Evolutionary conservation across 768 basidiomycete species (phyloP), one percentile per base, ranked within the genome.

Genomic region (Paxillus ammoniavirescens): DNA sequence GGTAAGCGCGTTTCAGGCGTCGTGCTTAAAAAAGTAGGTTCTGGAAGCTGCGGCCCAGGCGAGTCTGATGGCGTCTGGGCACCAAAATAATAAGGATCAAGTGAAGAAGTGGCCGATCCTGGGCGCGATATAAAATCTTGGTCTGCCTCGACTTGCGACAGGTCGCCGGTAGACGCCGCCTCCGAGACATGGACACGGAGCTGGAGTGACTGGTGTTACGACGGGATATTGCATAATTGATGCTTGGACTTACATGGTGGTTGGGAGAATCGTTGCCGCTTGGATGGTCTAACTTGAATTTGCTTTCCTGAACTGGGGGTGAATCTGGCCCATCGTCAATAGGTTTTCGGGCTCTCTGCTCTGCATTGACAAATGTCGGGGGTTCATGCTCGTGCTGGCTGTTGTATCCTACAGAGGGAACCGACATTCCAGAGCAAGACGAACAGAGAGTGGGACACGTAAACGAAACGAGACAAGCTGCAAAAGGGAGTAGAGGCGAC

Each of bases 31-130:
- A 74, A 66, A 14, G 68, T 52, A 7, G 66, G 21, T 31, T 61
- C 65, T 5, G 64, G 68, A 17, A 68, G 69, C 33, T 82, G 79
- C 13, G 78, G 80, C 3, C 77, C 62, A 9, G 87, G 86, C 8
- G 87, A 87, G 55, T 82, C 83, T n/a, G 82, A 78, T 23, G 87
- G 83, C 36, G 86, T 84, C 60, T 77, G 80, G 23, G 82, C 70
- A 45, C 88, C 85, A 74, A 93, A 93, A 70, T 93, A 93, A 69
- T 93, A 93, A 8, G 91, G 89, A 75, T 93, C 91, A 51, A 93
- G 77, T 42, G 91, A 90, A 31, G 90, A 91, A 43, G 87, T 83
- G 47, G 87, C 78, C 28, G 91, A 92, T 18, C 75, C 75, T 40
- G 90, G 83, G 66, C 89, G 89, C 50, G 86, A 84, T 47, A 72